phyloP scores from a whole-genome alignment of 2,329 filamentous ascomycete species.

The Cercospora sp. region DNA sequence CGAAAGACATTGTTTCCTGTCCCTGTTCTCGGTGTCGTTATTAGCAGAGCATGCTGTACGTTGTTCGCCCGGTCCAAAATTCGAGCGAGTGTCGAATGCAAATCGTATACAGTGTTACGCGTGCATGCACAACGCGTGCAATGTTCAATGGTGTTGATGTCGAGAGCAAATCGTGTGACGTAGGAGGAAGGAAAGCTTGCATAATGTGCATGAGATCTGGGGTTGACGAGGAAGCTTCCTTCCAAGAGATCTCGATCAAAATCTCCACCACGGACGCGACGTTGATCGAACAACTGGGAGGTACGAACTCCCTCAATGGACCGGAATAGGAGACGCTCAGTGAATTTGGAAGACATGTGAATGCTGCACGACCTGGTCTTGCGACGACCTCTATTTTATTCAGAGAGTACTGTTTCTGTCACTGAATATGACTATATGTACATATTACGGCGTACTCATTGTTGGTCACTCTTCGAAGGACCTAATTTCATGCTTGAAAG shows the following conservation, averaged over 20 bases:
- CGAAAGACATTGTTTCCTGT: conserved; percentile 38
- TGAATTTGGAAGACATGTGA: neutral
- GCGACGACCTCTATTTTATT: neutral
- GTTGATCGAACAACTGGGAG: neutral
- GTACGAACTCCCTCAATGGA: neutral
- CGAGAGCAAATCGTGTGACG: neutral
- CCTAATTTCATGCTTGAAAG: neutral
- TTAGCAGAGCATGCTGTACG: neutral
- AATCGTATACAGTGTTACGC: neutral
- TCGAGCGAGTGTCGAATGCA: neutral
- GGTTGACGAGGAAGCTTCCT: neutral
- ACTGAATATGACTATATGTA: neutral
- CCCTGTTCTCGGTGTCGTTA: neutral
- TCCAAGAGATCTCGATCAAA: neutral
- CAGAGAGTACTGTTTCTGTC: neutral
- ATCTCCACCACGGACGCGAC: neutral
- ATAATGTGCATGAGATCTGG: neutral
- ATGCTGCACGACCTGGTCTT: neutral
- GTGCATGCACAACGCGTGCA: neutral
- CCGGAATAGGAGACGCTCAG: neutral
- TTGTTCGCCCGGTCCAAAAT: no score
- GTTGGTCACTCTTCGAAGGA: neutral
- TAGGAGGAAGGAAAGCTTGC: neutral
- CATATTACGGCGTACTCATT: neutral
- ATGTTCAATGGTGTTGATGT: neutral